A percentile compares a stretch with the other conserved stretches of the same genome.
Conservation (phyloP, 768 basidiomycete genomes). For the Collybia sp. region DNA sequence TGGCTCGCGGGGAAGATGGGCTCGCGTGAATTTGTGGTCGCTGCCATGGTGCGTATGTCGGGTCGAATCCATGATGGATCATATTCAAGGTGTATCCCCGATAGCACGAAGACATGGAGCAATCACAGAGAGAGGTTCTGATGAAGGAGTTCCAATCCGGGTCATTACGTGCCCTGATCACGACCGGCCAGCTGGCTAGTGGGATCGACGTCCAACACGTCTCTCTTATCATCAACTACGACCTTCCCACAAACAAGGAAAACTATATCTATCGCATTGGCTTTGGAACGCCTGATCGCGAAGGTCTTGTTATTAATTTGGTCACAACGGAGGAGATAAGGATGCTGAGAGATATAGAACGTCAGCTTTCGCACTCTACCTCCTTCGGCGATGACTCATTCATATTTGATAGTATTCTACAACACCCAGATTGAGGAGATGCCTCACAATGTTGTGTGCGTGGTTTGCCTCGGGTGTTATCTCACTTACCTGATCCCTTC, state of each 20-base stretch:
- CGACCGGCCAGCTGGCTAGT: conserved; percentile 95
- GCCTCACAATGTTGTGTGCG: conserved; percentile 92
- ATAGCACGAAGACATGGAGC: conserved; percentile 98
- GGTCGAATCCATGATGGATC: neutral
- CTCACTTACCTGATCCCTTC: neutral
- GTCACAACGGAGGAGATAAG: conserved; percentile 92
- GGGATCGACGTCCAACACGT: conserved; percentile 99
- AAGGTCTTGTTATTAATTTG: conserved; percentile 98
- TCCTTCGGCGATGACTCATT: conserved; percentile 6
- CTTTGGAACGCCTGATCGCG: conserved; percentile 94
- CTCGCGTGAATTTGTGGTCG: conserved; percentile 93
- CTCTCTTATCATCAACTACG: conserved; percentile 93
- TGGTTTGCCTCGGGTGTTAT: conserved; percentile 10
- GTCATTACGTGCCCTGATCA: conserved; percentile 96
- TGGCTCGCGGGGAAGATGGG: conserved; percentile 99
- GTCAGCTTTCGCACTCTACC: conserved; percentile 26
- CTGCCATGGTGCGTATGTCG: conserved; percentile 72
- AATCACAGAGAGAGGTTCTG: conserved; percentile 92
- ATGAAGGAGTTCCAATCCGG: conserved; percentile 99
- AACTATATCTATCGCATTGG: conserved; percentile 99
- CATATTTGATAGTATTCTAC: conserved; percentile 62
- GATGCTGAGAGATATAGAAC: conserved; percentile 93
- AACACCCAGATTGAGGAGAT: conserved; percentile 98
- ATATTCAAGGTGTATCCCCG: conserved; percentile 10
- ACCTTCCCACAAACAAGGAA: conserved; percentile 89